phyloP scores from a whole-genome alignment of 2,329 filamentous ascomycete species.

The Parasarocladium wereldwijsianum region DNA sequence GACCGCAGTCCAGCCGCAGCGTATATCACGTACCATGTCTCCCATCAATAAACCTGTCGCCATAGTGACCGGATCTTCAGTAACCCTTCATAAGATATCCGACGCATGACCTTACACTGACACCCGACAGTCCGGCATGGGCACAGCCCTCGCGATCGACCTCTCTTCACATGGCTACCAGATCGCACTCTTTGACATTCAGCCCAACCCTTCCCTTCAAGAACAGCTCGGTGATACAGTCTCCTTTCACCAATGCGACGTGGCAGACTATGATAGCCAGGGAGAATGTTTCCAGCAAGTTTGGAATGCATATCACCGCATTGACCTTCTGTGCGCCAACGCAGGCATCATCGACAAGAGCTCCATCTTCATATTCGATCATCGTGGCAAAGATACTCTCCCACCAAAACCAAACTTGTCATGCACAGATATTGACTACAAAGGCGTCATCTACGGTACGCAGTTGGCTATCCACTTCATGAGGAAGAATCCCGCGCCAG shows the following conservation, averaged over 20 bases:
- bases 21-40: constrained; percentile 4
- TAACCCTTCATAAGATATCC: constrained; percentile 1
- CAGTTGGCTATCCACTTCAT: constrained; percentile 37
- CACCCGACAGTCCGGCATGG: constrained; percentile 28
- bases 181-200: constrained; percentile 24
- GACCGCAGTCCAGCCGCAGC: constrained; percentile 4
- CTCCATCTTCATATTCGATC: constrained; percentile 25
- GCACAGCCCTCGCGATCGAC: constrained; percentile 21
- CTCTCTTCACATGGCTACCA: constrained; percentile 13
- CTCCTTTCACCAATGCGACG: constrained; percentile 28
- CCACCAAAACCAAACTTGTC: constrained; percentile 27
- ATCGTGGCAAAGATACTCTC: constrained; percentile 10
- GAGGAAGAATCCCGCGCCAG: constrained; percentile 28
- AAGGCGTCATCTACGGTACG: constrained; percentile 33
- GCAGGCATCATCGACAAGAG: constrained; percentile 31
- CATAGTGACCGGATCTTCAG: constrained; percentile 9
- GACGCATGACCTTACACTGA: not conserved
- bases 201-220: constrained; percentile 13
- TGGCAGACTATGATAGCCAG: constrained; percentile 30
- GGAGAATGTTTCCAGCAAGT: constrained; percentile 24
- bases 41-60: constrained; percentile 7
- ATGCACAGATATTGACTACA: constrained; percentile 34
- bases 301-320: constrained; percentile 25
- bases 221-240: constrained; percentile 20
- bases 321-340: constrained; percentile 34